Conservation (phyloP, 345 rosid genomes). For the Isatis tinctoria region DNA sequence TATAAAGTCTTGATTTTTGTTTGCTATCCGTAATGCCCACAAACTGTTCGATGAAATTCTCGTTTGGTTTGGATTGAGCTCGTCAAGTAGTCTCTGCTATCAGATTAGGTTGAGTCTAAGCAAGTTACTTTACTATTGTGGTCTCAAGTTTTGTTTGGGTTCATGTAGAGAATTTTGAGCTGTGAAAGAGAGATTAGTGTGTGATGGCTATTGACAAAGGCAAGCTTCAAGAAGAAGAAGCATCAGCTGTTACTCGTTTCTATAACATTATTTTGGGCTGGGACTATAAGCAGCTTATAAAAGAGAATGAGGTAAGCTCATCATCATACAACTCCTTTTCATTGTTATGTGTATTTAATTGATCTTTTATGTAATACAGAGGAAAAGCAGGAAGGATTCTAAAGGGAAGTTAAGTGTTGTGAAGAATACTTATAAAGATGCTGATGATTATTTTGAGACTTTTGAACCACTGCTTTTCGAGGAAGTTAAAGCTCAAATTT, state of each 20-base stretch:
- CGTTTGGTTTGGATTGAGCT: not conserved
- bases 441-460: slow-evolving; percentile 73
- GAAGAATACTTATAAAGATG: slow-evolving; percentile 59
- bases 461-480: slow-evolving; percentile 89
- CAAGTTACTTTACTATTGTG: too few species aligned
- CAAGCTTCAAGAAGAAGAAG: slow-evolving; percentile 51
- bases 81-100: too few species aligned
- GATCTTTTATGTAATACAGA: slow-evolving; percentile 20
- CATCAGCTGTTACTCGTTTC: slow-evolving; percentile 53
- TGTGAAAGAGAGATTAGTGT: not conserved
- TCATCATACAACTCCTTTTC: not conserved
- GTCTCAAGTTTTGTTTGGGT: not conserved
- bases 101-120: too few species aligned
- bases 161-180: not conserved
- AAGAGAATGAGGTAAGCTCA: slow-evolving; percentile 39
- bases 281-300: slow-evolving; percentile 70
- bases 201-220: slow-evolving; percentile 56
- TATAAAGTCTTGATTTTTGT: not conserved
- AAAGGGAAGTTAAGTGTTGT: slow-evolving; percentile 45
- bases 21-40: slow-evolving; percentile 12
- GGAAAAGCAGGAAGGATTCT: slow-evolving; percentile 27
- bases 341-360: not conserved
- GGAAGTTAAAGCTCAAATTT: slow-evolving; percentile 88
- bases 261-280: slow-evolving; percentile 66
- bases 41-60: slow-evolving; percentile 21